These are phyloP conservation scores for Naganishia albida DNA, from an alignment of 1,284 basidiomycete species.

Conservation along the genomic window DNA sequence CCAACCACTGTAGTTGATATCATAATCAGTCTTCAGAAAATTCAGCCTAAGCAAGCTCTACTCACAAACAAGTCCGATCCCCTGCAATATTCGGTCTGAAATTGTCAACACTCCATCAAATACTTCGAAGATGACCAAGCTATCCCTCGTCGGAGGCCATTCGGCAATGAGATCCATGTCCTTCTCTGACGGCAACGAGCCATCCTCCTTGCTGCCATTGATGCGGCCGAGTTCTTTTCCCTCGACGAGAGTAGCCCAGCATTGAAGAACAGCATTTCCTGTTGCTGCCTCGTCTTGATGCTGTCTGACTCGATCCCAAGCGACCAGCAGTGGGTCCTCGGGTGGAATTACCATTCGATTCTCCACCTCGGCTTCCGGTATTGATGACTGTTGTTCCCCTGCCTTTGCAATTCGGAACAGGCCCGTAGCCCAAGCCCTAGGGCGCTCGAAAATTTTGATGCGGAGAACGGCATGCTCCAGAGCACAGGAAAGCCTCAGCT, in stretches of 20 bases:
- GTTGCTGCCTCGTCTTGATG: slow-evolving; percentile 5
- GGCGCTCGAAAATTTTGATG: background rate
- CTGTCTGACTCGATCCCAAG: background rate
- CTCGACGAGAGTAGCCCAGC: slow-evolving; percentile 7
- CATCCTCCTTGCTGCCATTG: background rate
- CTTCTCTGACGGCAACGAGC: background rate
- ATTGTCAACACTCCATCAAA: slow-evolving; percentile 17
- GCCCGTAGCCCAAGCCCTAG: background rate
- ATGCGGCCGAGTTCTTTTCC: background rate
- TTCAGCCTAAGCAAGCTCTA: background rate
- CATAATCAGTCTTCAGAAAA: background rate
- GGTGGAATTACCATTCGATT: slow-evolving; percentile 4
- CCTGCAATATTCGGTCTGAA: background rate
- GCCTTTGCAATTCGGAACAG: slow-evolving; percentile 1
- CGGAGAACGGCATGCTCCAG: slow-evolving; percentile 21
- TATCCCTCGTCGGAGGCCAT: background rate
- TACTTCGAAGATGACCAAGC: slow-evolving; percentile 8
- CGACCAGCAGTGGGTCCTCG: slow-evolving; percentile 8
- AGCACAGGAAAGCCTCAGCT: slow-evolving; percentile 21
- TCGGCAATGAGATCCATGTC: background rate
- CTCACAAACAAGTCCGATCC: slow-evolving; percentile 6
- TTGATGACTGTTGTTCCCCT: background rate
- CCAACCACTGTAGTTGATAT: background rate
- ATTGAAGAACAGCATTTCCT: slow-evolving; percentile 1
- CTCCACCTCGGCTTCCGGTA: background rate